Evolutionary conservation across 441 rosid genomes (phyloP), one percentile per base, ranked within the genome.

Genomic region (Syzygium syzygioides): DNA sequence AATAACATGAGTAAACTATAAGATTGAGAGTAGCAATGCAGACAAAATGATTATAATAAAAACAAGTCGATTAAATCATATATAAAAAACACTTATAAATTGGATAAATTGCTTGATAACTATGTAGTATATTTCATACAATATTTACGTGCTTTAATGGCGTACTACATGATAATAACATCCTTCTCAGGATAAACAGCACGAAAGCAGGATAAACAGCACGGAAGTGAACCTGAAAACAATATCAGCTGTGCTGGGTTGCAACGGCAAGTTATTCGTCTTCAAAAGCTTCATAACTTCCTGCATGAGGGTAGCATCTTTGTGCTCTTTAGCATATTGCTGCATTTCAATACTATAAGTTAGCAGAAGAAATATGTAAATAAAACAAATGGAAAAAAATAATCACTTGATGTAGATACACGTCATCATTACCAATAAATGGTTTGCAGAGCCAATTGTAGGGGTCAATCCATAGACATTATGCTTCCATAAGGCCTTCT

Each of bases 401-500:
- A 45, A 30, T 30, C 87, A 87, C 87, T 87, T 17, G 23, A 88
- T 25, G 11, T 80, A 30, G 64, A 20, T 41, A 84, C 52, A 54
- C 14, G 28, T 32, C 84, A 53, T 37, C 54, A 32, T 86, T 95
- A 97, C 99, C 98, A 96, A 92, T 87, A 96, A 89, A 87, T 96
- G 95, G 90, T 96, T 95, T 15, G 95, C 98, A 87, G 97, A 96
- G 88, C 94, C 97, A 92, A 96, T 76, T 30, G 87, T 93, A 57
- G 98, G 99, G 88, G 94, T 89, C 89, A 97, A 89, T 87, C 99
- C 99, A 53, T 93, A 94, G 71, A 97, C 91, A 88, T 95, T 96
- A 90, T 97, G 97, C 90, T 92, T 91, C 93, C 97, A 95, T 88
- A 95, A 90, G 84, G 96, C 89, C 90, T 88, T 93, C 91, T 96